Base-by-base conservation (phyloP, 345 rosid genomes). In the Euphorbia tirucalli region DNA sequence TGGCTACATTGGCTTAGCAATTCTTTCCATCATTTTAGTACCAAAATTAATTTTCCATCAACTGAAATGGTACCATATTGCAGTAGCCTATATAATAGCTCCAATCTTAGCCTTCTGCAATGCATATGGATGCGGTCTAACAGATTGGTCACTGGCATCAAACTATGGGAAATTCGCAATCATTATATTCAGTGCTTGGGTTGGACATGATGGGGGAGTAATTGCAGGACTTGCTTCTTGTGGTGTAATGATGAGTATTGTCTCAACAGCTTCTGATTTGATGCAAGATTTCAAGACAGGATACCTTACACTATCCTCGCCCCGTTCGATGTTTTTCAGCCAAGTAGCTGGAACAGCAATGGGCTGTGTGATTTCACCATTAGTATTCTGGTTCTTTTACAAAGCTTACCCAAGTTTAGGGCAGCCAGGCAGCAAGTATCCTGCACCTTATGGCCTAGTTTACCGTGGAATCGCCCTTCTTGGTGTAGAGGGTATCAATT, bases 181-280 rank as follows among this genome's bases (percentile, higher is more conserved):
- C 80, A 81, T 93, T 68, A 80, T 89, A 44, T 90, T 91, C 72
- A 88, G 96, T 69, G 79, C 92, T 14, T 93, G 93, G 98, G 92
- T 87, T 37, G 97, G 97, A 24, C 80, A 78, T 15, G 55, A 80
- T 2, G 97, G 98, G 0, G 98, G 98, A 1, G 71, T 93, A 66
- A 59, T 93, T 1, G 98, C 97, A 0, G 98, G 98, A 3, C 86
- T 93, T 13, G 96, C 88, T 0, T 70, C 97, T 50, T 93, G 98
- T 60, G 95, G 97, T 28, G 97, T 93, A 69, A 93, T 93, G 98
- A 93, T 93, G 97, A 90, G 84, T 81, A 93, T 89, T n/a, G 98
- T 93, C n/a, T 87, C 98, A 0, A 93, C 98, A 25, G 98, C 95
- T 9, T 87, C 98, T 14, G 98, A 93, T 76, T 87, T 93, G 7